phyloP scores from a whole-genome alignment of 257 asterid species.

The Catharanthus roseus region DNA sequence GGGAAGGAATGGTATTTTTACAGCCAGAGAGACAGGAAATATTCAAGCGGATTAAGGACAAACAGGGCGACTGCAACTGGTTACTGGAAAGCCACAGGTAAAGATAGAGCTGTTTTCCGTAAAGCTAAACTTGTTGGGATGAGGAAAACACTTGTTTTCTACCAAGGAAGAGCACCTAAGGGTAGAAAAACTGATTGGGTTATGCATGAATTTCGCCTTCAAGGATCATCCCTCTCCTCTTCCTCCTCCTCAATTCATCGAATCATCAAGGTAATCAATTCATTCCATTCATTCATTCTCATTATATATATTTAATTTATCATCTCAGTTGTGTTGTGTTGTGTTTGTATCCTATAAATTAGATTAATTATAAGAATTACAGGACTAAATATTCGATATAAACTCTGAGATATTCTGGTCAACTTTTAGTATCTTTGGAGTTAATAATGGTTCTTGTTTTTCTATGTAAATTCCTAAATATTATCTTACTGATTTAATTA shows the following conservation, averaged over 20 bases:
- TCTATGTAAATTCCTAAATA: neutral
- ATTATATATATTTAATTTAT: no score
- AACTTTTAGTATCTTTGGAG: neutral
- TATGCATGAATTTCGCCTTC: conserved; percentile 85
- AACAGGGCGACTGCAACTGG: conserved; percentile 86
- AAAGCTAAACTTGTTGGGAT: conserved; percentile 65
- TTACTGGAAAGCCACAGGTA: conserved; percentile 96
- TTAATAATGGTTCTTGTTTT: neutral
- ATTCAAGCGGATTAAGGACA: conserved; percentile 77
- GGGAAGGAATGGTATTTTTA: conserved; percentile 80
- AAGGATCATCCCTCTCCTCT: conserved; percentile 46
- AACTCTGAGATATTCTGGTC: no score
- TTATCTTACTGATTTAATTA: neutral
- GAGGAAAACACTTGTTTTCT: conserved; percentile 87
- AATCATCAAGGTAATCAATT: conserved; percentile 43
- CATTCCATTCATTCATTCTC: neutral
- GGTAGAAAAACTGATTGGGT: conserved; percentile 88
- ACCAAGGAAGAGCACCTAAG: conserved; percentile 88
- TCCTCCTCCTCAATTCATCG: conserved; percentile 35
- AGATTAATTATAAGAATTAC: no score
- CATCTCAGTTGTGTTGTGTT: no score
- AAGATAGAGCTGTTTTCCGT: conserved; percentile 50
- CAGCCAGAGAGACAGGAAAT: conserved; percentile 76
- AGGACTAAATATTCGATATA: no score
- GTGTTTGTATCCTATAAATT: no score